Evolutionary conservation across 306 rosid species (phyloP).

Genomic region (Trifolium subterraneum): DNA sequence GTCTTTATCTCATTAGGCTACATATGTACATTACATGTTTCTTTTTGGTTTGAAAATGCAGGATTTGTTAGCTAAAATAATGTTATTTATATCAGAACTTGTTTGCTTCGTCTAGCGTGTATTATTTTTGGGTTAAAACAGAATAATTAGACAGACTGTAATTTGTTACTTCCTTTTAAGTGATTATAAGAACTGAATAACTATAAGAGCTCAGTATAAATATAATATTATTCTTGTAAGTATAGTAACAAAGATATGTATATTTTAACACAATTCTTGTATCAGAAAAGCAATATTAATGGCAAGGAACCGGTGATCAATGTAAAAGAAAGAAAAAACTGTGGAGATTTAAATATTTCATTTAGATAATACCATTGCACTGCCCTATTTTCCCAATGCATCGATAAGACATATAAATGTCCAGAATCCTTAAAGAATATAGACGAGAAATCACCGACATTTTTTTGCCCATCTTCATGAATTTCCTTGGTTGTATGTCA

Average conservation of each 20-base stretch:
- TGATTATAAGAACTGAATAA: background rate
- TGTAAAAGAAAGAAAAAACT: background rate
- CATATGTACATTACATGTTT: background rate
- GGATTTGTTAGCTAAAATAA: slow-evolving; percentile 1
- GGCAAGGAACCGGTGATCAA: slow-evolving; percentile 17
- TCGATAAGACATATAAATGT: slow-evolving; percentile 21
- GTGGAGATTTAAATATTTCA: slow-evolving; percentile 4
- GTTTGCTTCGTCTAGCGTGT: background rate
- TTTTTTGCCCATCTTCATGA: slow-evolving; percentile 20
- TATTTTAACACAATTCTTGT: background rate
- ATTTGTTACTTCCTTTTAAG: background rate
- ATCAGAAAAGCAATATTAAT: slow-evolving; percentile 1
- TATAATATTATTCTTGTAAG: background rate
- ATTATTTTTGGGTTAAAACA: background rate
- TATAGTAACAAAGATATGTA: background rate
- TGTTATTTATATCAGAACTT: background rate
- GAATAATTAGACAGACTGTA: background rate
- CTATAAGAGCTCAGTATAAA: background rate
- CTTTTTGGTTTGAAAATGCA: slow-evolving; percentile 30
- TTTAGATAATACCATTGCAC: slow-evolving; percentile 20
- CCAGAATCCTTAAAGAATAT: slow-evolving; percentile 28
- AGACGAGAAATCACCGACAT: slow-evolving; percentile 24
- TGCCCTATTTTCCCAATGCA: slow-evolving; percentile 6
- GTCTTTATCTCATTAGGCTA: slow-evolving; percentile 9
- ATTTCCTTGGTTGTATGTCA: slow-evolving; percentile 21